A percentile compares a stretch with the other conserved stretches of the same genome.
Evolutionary conservation across 2,329 filamentous ascomycete species (phyloP).

Genomic region (Monilinia vaccinii-corymbosi): DNA sequence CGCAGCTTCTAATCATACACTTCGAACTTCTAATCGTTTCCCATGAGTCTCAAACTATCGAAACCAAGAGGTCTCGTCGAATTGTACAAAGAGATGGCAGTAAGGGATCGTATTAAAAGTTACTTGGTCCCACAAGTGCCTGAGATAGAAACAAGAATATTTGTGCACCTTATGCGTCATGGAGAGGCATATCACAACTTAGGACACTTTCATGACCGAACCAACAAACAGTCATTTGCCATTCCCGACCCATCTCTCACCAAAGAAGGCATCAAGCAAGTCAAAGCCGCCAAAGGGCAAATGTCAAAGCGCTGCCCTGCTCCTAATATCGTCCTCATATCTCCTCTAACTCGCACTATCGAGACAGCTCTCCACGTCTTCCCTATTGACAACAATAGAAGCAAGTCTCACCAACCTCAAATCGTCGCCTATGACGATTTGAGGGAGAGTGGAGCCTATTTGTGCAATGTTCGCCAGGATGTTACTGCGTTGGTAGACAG

Average conservation of each 20-base stretch:
- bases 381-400: background rate
- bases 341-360: background rate
- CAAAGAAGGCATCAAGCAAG: background rate
- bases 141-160: background rate
- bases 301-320: background rate
- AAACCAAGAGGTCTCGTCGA: too few relatives aligned
- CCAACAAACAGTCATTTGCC: background rate
- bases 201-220: background rate
- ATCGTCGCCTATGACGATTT: conserved; percentile 4
- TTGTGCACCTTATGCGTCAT: conserved; percentile 2
- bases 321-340: background rate
- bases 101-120: background rate
- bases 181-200: conserved; percentile 4
- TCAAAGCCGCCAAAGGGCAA: background rate
- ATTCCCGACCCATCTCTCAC: background rate
- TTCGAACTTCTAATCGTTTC: background rate
- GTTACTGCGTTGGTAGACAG: background rate
- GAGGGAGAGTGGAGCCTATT: background rate
- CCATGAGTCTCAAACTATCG: background rate
- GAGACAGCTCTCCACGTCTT: background rate
- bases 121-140: background rate
- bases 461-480: background rate
- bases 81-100: background rate
- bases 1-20: background rate
- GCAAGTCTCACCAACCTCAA: background rate